These are phyloP conservation scores for Magnolia kwangsiensis DNA, from an alignment of 164 flowering plant genomes.

Conservation along the genomic window DNA sequence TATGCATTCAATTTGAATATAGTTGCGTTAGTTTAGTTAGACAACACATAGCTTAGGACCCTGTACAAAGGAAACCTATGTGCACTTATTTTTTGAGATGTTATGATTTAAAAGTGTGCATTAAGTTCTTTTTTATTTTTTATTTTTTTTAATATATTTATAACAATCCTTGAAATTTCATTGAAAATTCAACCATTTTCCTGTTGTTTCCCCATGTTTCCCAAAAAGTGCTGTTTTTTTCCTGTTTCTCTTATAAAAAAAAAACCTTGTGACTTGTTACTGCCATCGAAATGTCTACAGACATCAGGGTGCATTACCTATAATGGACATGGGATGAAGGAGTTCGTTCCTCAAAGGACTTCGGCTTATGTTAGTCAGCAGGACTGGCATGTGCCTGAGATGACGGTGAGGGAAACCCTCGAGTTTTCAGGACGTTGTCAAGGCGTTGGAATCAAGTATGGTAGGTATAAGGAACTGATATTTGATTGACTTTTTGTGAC, in stretches of 20 bases:
- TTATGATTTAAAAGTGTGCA: no score
- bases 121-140: no score
- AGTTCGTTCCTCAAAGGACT: conserved; percentile 85
- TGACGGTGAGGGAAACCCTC: conserved; percentile 93
- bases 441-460: conserved; percentile 86
- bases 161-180: no score
- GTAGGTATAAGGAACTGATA: conserved; percentile 30
- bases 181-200: no score
- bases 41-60: no score
- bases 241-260: background rate
- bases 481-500: background rate
- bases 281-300: conserved; percentile 30
- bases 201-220: no score
- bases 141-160: no score
- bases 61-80: no score
- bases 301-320: conserved; percentile 76
- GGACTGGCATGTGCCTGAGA: conserved; percentile 88
- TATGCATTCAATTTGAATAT: no score
- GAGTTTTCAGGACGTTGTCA: conserved; percentile 87
- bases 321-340: conserved; percentile 67
- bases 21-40: no score
- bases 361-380: conserved; percentile 92
- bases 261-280: background rate
- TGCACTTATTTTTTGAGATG: no score
- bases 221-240: no score